These are phyloP conservation scores for Colletotrichum somersetense DNA, from an alignment of 2,329 filamentous ascomycete species.

Conservation along the genomic window DNA sequence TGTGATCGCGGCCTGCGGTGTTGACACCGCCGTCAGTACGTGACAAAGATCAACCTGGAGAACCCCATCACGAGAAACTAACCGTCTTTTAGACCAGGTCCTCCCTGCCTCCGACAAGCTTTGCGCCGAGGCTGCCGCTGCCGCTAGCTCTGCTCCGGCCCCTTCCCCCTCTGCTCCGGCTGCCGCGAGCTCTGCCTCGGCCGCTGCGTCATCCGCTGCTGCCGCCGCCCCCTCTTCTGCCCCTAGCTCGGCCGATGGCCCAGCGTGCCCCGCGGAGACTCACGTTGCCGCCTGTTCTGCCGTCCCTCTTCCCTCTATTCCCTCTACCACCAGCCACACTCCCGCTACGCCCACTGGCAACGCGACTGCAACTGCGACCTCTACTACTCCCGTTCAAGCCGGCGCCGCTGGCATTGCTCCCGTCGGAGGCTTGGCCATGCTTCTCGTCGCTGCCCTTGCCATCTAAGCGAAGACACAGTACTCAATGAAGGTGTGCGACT, in stretches of 20 bases:
- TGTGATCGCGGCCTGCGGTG: constrained; percentile 53
- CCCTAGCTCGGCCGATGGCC: background rate
- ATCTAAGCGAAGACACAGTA: constrained; percentile 15
- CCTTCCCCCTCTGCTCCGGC: background rate
- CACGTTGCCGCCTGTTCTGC: background rate
- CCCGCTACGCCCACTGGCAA: constrained; percentile 38
- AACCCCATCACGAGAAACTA: background rate
- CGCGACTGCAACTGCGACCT: constrained; percentile 38
- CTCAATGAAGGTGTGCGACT: background rate
- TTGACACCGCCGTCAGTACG: constrained; percentile 55
- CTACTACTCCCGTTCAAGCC: constrained; percentile 28
- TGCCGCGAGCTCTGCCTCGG: constrained; percentile 5
- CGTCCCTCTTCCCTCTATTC: constrained; percentile 21
- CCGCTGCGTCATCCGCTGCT: background rate
- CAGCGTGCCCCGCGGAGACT: too few relatives aligned
- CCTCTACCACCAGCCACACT: constrained; percentile 26
- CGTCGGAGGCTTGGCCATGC: constrained; percentile 39
- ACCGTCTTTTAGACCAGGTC: constrained; percentile 52
- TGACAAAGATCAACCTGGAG: constrained; percentile 26
- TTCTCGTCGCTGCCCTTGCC: constrained; percentile 39
- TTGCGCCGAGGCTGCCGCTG: constrained; percentile 46
- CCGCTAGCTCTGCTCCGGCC: background rate
- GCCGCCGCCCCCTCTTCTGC: constrained; percentile 1
- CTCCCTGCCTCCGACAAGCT: constrained; percentile 54
- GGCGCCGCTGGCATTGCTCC: constrained; percentile 38